Evolutionary conservation across 768 basidiomycete species (phyloP).

Genomic region (Tephrocybe rancida): DNA sequence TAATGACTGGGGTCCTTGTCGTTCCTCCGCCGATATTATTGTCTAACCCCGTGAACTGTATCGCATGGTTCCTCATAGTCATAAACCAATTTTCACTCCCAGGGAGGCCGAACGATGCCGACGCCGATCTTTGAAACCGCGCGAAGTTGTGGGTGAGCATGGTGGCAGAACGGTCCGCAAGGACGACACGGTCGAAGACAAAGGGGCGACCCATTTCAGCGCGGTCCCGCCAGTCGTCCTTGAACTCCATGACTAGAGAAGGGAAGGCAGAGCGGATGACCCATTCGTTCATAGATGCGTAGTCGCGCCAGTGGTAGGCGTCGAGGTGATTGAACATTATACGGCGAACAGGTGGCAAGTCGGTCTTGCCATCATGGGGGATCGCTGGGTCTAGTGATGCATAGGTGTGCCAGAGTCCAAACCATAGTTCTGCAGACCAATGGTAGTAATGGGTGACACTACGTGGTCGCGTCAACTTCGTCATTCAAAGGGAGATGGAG

Average conservation of each 20-base stretch:
- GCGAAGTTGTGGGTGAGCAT: conserved; percentile 70
- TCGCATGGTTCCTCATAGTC: conserved; percentile 70
- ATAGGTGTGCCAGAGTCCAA: conserved; percentile 92
- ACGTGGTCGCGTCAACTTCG: neutral
- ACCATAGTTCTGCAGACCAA: conserved; percentile 90
- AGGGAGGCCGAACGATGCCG: conserved; percentile 72
- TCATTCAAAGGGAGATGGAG: no score
- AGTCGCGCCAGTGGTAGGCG: conserved; percentile 86
- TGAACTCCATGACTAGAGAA: conserved; percentile 77
- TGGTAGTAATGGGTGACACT: conserved; percentile 95
- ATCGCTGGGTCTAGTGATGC: conserved; percentile 78
- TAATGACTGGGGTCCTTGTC: conserved; percentile 74
- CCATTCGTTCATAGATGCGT: conserved; percentile 90
- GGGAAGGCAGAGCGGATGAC: conserved; percentile 82
- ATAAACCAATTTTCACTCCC: conserved; percentile 87
- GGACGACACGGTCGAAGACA: conserved; percentile 85
- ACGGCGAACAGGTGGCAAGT: conserved; percentile 73
- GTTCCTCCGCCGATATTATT: conserved; percentile 45
- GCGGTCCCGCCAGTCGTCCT: conserved; percentile 84
- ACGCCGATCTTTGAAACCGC: conserved; percentile 75
- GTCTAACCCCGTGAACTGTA: conserved; percentile 68
- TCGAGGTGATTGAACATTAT: conserved; percentile 77
- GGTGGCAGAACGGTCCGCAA: conserved; percentile 85
- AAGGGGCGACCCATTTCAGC: conserved; percentile 66
- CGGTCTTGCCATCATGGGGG: conserved; percentile 62